Base-by-base conservation (phyloP, 257 asterid genomes). In the Lycium barbarum region DNA sequence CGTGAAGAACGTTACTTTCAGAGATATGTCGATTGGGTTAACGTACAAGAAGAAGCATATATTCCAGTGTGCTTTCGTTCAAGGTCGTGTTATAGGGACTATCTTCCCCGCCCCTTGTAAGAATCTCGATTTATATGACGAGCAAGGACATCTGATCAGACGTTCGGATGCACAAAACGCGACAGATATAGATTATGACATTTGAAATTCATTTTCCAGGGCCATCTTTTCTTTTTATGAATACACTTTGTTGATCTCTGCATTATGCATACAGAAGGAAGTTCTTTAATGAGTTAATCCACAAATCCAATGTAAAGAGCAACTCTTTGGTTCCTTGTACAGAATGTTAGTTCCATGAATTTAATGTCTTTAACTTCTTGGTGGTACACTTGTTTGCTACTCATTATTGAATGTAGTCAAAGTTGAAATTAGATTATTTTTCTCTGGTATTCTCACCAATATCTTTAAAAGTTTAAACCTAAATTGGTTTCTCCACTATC, bases 51-150 rank as follows among this genome's bases (percentile, higher is more conserved):
- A 85, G 88, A 71, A 86, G 82, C 88, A 86, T 57, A 35, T 86
- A 63, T 86, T 86, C 82, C 88, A 86, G 55, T 86, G 88, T 80
- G 84, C 86, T n/a, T 86, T n/a, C n/a, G 84, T 83, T 79, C 84
- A 86, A 68, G 88, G 88, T 12, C 86, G 83, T 13, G 88, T 86
- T 26, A 83, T 86, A 4, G 88, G 88, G 17, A 86, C 84, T 9
- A 15, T 86, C 43, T 83, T 78, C 63, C 88, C 88, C 33, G 83
- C 88, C 7, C 88, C 88, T n/a, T 86, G 88, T 38, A 84, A 54
- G 20, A 86, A 86, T 71, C 86, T 86, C 43, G 88, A 86, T 67
- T 53, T 83, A 1, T 83, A 86, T 22, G 88, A 86, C 55, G 88
- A 86, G 15, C 86, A 83, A 67, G 88, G 85, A 49, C 86, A 61